Percentiles rank a stretch among this genome's conserved stretches.
phyloP scores from a whole-genome alignment of 495 filamentous ascomycete species.

The Margaritispora aquatica region DNA sequence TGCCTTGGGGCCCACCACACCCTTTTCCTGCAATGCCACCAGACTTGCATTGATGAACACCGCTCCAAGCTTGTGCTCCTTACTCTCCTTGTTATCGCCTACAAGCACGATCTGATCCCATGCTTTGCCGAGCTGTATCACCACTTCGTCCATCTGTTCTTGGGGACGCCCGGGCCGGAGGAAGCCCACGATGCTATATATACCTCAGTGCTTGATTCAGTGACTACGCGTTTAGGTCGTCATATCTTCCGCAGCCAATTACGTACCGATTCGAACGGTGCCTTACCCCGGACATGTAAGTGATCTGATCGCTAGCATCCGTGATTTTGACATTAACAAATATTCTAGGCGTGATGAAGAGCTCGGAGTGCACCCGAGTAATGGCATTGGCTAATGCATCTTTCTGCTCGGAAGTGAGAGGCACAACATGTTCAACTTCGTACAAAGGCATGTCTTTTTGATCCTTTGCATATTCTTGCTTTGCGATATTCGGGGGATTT shows the following conservation, averaged over 20 bases:
- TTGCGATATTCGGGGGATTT: background rate
- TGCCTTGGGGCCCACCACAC: background rate
- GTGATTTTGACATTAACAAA: conserved; percentile 29
- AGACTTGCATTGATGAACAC: background rate
- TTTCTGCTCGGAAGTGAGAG: conserved; percentile 23
- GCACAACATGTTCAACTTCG: conserved; percentile 29
- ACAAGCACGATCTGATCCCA: conserved; percentile 1
- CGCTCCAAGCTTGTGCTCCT: background rate
- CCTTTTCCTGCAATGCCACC: background rate
- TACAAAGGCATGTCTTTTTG: conserved; percentile 32
- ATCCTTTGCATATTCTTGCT: background rate
- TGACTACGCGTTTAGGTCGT: no score
- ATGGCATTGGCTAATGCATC: conserved; percentile 26
- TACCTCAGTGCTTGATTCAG: no score
- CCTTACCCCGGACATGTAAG: background rate
- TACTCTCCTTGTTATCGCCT: background rate
- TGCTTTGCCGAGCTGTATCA: background rate
- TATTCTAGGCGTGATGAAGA: conserved; percentile 29
- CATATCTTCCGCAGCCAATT: no score
- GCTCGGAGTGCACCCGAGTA: conserved; percentile 25
- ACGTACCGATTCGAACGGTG: background rate
- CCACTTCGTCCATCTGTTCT: background rate
- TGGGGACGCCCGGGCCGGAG: background rate
- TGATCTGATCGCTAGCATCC: conserved; percentile 2
- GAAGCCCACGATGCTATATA: background rate